Evolutionary conservation across 129 eudicot genomes (phyloP).

Genomic region (Helianthus tuberosus): DNA sequence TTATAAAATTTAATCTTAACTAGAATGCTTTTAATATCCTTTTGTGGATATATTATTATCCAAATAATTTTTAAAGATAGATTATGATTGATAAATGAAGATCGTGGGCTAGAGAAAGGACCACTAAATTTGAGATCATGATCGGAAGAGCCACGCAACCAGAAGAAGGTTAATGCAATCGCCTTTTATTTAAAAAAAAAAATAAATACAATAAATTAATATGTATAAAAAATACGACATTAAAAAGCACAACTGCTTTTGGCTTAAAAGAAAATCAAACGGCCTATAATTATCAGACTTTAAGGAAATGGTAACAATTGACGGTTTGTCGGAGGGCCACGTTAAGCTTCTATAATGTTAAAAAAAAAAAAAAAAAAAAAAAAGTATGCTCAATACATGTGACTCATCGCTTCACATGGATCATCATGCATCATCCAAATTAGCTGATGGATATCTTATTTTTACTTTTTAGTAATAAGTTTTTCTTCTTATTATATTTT

Average conservation of each 20-base stretch:
- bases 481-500: not conserved
- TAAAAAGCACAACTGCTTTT: slow-evolving; percentile 19
- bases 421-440: slow-evolving; percentile 21
- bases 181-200: not conserved
- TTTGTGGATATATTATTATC: not conserved
- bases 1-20: slow-evolving; percentile 1
- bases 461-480: no score
- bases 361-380: not conserved
- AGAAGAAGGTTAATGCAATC: slow-evolving; percentile 16
- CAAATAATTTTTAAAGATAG: not conserved
- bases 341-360: slow-evolving; percentile 12
- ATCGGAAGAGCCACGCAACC: slow-evolving; percentile 38
- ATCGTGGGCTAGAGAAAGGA: slow-evolving; percentile 17
- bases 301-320: not conserved
- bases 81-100: slow-evolving; percentile 18
- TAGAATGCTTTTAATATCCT: slow-evolving; percentile 2
- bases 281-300: slow-evolving; percentile 19
- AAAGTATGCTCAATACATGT: slow-evolving; percentile 16
- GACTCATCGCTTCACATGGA: slow-evolving; percentile 20
- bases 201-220: not conserved
- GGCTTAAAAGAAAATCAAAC: slow-evolving; percentile 25
- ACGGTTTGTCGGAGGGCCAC: slow-evolving; percentile 25
- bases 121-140: slow-evolving; percentile 30
- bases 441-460: slow-evolving; percentile 2
- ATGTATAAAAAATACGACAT: not conserved